Conservation (phyloP, 345 rosid genomes). For the Brassica cretica region DNA sequence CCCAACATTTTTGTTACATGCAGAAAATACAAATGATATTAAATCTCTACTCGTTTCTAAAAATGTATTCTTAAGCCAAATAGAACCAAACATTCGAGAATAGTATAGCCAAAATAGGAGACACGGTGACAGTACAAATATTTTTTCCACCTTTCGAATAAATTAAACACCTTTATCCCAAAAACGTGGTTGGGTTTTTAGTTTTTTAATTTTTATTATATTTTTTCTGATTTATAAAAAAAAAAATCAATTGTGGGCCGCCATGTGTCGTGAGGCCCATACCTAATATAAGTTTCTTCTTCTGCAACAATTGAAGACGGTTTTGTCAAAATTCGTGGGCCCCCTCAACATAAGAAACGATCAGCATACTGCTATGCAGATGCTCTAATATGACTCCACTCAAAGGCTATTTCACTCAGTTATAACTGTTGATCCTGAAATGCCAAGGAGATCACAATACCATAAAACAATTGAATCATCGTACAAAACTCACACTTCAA, state of each 20-base stretch:
- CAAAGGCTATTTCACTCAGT: too few species aligned
- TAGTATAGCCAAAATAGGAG: not conserved
- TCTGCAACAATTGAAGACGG: too few species aligned
- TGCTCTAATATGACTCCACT: conserved; percentile 3
- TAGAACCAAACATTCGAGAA: conserved; percentile 1
- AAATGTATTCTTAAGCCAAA: not conserved
- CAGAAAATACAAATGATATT: not conserved
- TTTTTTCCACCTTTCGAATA: not conserved
- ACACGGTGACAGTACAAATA: not conserved
- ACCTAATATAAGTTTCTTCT: too few species aligned
- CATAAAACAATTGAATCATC: not conserved
- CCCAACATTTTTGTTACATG: not conserved
- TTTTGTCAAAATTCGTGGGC: too few species aligned
- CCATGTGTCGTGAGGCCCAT: too few species aligned
- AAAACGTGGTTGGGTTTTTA: too few species aligned
- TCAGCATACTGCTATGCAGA: too few species aligned
- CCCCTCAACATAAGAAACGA: too few species aligned
- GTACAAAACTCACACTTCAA: not conserved
- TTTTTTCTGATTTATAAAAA: too few species aligned
- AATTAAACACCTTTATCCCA: too few species aligned
- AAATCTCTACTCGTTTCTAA: not conserved
- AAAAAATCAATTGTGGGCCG: too few species aligned
- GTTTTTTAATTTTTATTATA: too few species aligned
- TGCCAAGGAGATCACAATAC: not conserved
- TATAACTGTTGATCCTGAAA: conserved; percentile 17